A percentile compares a stretch with the other conserved stretches of the same genome.
phyloP scores from a whole-genome alignment of 2,329 filamentous ascomycete genomes.

The Cladobotryum mycophilum region DNA sequence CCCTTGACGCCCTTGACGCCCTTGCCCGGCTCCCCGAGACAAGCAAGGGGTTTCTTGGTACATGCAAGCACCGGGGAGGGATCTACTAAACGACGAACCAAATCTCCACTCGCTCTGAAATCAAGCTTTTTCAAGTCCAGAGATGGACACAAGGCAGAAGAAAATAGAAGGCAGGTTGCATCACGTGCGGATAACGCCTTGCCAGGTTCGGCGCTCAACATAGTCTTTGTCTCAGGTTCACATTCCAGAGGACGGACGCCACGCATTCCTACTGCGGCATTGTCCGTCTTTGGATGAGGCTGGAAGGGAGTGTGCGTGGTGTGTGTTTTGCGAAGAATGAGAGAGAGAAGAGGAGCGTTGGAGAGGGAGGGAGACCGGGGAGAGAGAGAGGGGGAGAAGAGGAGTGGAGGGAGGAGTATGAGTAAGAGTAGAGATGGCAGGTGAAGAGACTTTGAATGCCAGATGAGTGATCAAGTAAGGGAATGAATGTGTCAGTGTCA shows the following conservation, averaged over 20 bases:
- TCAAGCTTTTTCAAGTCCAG: not conserved
- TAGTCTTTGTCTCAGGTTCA: slow-evolving; percentile 32
- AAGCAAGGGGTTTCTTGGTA: not conserved
- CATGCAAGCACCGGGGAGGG: no score
- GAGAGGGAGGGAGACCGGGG: not conserved
- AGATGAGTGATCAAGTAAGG: not conserved
- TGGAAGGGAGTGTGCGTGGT: slow-evolving; percentile 12
- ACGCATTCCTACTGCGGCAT: slow-evolving; percentile 26
- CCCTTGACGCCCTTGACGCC: slow-evolving; percentile 7
- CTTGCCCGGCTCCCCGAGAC: slow-evolving; percentile 7
- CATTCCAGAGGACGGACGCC: slow-evolving; percentile 27
- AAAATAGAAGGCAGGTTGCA: slow-evolving; percentile 9
- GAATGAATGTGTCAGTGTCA: not conserved
- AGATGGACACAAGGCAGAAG: not conserved
- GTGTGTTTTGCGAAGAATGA: not conserved
- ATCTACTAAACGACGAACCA: not conserved
- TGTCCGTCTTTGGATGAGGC: slow-evolving; percentile 29
- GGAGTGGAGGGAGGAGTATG: not conserved
- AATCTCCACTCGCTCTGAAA: not conserved
- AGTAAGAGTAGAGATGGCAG: slow-evolving; percentile 1
- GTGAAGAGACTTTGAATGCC: not conserved
- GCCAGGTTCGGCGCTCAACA: slow-evolving; percentile 19
- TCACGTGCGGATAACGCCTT: slow-evolving; percentile 21
- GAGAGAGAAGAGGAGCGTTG: not conserved
- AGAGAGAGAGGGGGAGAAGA: not conserved